Evolutionary conservation across 176 grass and related monocot species (phyloP).

Genomic region (Pontederia paniculata): DNA sequence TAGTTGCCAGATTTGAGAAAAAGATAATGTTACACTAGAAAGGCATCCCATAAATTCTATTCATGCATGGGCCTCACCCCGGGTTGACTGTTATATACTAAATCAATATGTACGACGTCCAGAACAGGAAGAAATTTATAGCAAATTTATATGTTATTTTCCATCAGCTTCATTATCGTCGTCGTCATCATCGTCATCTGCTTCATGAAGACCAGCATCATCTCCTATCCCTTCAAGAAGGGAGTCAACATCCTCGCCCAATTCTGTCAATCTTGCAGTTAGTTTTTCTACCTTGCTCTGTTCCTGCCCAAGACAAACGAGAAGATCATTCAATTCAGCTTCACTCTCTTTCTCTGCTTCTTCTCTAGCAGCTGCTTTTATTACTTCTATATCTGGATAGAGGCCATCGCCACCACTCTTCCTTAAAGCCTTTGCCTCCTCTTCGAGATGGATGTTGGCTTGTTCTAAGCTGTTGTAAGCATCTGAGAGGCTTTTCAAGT

Average conservation of each 20-base stretch:
- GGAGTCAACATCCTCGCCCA: constrained; percentile 70
- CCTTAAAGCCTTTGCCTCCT: constrained; percentile 45
- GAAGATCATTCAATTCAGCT: constrained; percentile 77
- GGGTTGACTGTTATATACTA: no score
- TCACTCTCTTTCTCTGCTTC: constrained; percentile 81
- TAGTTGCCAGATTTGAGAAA: no score
- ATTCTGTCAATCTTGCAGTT: constrained; percentile 50
- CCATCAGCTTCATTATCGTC: neutral
- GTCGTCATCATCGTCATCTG: constrained; percentile 25
- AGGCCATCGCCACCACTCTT: constrained; percentile 42
- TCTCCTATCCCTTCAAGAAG: constrained; percentile 81
- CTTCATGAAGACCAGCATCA: constrained; percentile 49
- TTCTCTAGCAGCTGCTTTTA: constrained; percentile 66
- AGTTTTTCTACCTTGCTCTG: constrained; percentile 98
- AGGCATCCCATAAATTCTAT: no score
- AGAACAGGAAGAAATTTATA: no score
- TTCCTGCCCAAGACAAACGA: constrained; percentile 96
- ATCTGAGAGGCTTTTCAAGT: constrained; percentile 86
- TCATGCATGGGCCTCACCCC: no score
- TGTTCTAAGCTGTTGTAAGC: constrained; percentile 96
- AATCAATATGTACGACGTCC: no score
- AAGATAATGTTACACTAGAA: no score
- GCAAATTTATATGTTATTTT: no score
- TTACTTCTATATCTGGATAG: constrained; percentile 52
- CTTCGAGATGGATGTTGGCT: constrained; percentile 55